Base-by-base conservation (phyloP, 2,329 filamentous ascomycete genomes). In the Akanthomyces dipterigenus region DNA sequence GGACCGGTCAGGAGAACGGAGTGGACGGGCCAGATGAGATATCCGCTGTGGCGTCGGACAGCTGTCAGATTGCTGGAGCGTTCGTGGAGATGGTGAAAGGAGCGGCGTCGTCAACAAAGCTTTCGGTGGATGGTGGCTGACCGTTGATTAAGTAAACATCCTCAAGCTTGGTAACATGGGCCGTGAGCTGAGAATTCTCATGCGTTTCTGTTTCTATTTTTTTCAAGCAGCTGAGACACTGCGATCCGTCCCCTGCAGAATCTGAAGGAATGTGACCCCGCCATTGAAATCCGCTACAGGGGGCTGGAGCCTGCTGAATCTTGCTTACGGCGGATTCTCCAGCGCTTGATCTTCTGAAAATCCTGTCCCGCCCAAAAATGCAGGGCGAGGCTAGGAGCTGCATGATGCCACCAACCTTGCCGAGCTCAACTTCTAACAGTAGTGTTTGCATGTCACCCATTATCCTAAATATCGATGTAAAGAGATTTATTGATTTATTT, bases 1-100 rank as follows among this genome's bases (percentile, higher is more conserved):
- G 36, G 36, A 16, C 36, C 12, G 2, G 3, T 38, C 9, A 20
- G 48, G 26, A 36, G 26, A 18, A 51, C 43, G 34, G 50, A 22
- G 34, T 38, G 24, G 50, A 54, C 20, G 45, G 24, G 45, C 28
- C 24, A 60, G 48, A 60, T 60, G 56, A 60, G 48, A 43, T 60
- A 53, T 60, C 56, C 56, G 56, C 56, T 60, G 46, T 60, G 56
- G 56, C 56, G 48, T 53, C 38, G n/a, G 56, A n/a, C 18, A 58
- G 24, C 42, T 24, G 54, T 31, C 7, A 34, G 11, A 45, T 31
- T 14, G 43, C 26, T 56, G 42, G 54, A 45, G 8, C 7, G 55
- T 38, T 57, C 28, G 28, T 38, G 28, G 43, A 12, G 40, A 31
- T 46, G 54, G 26, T 14, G 22, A 46, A 26, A n/a, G 20, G 36